Percentiles rank a stretch among this genome's conserved stretches.
Evolutionary conservation across 1,284 basidiomycete species (phyloP).

Genomic region (Phlebopus sp.): DNA sequence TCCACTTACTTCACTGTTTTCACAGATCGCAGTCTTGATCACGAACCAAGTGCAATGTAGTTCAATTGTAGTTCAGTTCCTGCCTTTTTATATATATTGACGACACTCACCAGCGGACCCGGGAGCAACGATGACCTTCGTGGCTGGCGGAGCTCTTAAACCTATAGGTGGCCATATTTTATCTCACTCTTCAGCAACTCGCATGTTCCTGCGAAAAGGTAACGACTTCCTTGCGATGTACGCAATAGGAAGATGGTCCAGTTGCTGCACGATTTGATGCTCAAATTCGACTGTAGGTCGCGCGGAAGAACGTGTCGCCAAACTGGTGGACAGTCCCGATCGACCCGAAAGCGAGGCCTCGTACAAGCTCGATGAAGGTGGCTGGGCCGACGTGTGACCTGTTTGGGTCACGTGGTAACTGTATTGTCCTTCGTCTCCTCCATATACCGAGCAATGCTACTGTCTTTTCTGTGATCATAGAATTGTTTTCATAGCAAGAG

Average conservation of each 20-base stretch:
- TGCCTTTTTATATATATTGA: constrained; percentile 3
- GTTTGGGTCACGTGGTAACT: no score
- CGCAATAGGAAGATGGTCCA: background rate
- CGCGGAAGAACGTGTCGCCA: constrained; percentile 94
- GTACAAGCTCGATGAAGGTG: constrained; percentile 85
- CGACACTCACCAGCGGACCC: constrained; percentile 67
- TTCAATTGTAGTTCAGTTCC: constrained; percentile 1
- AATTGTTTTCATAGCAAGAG: no score
- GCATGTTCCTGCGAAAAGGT: constrained; percentile 88
- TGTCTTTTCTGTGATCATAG: background rate
- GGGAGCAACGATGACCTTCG: constrained; percentile 92
- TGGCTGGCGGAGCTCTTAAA: constrained; percentile 83
- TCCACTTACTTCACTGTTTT: constrained; percentile 22
- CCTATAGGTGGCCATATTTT: constrained; percentile 87
- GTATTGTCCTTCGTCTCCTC: no score
- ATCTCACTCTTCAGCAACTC: constrained; percentile 82
- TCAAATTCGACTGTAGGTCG: constrained; percentile 51
- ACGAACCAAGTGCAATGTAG: constrained; percentile 91
- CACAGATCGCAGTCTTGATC: constrained; percentile 78
- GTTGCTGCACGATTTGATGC: background rate
- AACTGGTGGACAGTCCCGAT: constrained; percentile 91
- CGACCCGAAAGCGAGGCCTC: constrained; percentile 90
- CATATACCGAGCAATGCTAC: no score
- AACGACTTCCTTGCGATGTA: constrained; percentile 12
- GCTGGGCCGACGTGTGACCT: constrained; percentile 71